Evolutionary conservation across 1,284 basidiomycete genomes (phyloP).

Genomic region (Psilocybe mexicana): DNA sequence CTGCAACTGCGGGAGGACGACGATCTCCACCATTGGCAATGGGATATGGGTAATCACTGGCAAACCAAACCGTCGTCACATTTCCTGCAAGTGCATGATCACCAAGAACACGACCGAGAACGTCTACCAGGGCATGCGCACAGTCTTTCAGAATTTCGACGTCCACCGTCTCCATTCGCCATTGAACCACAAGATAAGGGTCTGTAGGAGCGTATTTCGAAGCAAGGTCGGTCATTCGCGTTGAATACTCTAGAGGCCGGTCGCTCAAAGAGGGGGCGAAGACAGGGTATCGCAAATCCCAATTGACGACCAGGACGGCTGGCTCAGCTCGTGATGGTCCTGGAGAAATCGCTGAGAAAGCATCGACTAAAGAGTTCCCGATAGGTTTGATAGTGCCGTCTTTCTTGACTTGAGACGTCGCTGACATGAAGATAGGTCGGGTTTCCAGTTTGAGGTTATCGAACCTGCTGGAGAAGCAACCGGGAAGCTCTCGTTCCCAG

Average conservation of each 20-base stretch:
- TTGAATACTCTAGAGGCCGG: constrained; percentile 36
- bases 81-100: constrained; percentile 28
- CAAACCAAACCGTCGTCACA: constrained; percentile 45
- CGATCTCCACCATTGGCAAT: constrained; percentile 13
- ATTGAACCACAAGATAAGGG: constrained; percentile 48
- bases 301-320: constrained; percentile 35
- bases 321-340: not conserved
- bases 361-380: constrained; percentile 19
- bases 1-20: constrained; percentile 9
- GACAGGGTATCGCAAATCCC: constrained; percentile 45
- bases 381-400: constrained; percentile 15
- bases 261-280: constrained; percentile 24
- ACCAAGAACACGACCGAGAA: constrained; percentile 36
- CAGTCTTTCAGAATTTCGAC: constrained; percentile 40
- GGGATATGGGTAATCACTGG: constrained; percentile 45
- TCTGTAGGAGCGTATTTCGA: constrained; percentile 33
- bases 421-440: constrained; percentile 17
- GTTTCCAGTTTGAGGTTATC: constrained; percentile 23
- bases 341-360: constrained; percentile 14
- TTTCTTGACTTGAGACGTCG: constrained; percentile 4
- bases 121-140: constrained; percentile 44
- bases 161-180: constrained; percentile 50
- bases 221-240: constrained; percentile 38
- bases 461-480: constrained; percentile 33
- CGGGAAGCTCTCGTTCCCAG: constrained; percentile 24